Conservation (phyloP, 1,139 yeast species). For the Geotrichum candidum region DNA sequence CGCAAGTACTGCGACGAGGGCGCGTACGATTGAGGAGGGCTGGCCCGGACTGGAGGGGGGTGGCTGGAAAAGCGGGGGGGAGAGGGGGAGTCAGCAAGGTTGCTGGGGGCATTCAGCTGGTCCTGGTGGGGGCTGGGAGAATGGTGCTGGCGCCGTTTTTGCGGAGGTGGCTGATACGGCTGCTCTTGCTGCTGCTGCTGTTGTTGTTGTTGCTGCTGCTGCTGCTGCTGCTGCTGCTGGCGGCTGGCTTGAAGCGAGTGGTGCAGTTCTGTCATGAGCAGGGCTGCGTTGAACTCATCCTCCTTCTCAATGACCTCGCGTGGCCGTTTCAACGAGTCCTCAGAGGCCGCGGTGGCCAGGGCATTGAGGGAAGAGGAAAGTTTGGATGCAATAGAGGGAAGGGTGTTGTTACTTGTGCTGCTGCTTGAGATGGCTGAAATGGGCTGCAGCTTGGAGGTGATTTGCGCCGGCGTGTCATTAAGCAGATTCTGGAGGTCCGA, state of each 20-base stretch:
- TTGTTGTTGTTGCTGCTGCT: background rate
- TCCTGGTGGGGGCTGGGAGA: no score
- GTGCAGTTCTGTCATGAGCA: constrained; percentile 31
- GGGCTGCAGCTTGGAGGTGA: background rate
- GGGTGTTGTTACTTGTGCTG: background rate
- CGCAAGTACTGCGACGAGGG: constrained; percentile 1
- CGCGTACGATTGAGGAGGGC: constrained; percentile 4
- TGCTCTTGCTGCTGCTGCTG: background rate
- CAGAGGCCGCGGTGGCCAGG: constrained; percentile 14
- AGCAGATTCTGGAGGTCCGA: constrained; percentile 5
- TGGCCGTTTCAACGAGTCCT: constrained; percentile 7
- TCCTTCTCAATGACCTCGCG: constrained; percentile 13
- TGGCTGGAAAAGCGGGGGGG: background rate
- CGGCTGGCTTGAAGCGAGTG: constrained; percentile 16
- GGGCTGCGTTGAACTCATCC: constrained; percentile 27
- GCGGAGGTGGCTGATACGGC: background rate
- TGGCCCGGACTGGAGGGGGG: background rate
- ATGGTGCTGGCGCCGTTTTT: background rate
- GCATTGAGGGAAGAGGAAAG: constrained; percentile 2
- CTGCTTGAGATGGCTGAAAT: background rate
- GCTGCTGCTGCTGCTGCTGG: background rate
- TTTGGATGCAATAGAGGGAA: background rate
- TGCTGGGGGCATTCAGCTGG: no score
- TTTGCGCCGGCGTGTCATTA: background rate
- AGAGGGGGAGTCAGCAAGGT: background rate